Conservation (phyloP, 768 basidiomycete species). For the Suillus subluteus region DNA sequence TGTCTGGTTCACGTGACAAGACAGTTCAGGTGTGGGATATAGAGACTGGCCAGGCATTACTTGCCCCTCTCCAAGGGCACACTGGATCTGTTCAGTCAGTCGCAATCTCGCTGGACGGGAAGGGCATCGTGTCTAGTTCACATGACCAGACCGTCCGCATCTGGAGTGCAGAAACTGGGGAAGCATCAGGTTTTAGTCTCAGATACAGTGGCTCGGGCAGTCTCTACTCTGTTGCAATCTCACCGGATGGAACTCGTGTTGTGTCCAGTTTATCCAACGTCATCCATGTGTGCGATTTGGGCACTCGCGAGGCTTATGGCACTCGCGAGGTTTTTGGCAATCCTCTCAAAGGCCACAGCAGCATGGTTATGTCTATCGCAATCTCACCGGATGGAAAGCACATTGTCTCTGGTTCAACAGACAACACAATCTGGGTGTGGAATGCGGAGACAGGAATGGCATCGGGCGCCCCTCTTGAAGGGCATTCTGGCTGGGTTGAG, state of each 20-base stretch:
- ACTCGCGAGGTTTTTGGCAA: no score
- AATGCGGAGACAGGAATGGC: conserved; percentile 3
- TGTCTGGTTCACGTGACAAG: conserved; percentile 6
- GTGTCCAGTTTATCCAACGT: no score
- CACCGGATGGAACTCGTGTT: not conserved
- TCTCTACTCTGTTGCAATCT: not conserved
- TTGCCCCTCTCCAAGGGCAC: not conserved
- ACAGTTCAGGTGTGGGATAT: conserved; percentile 9
- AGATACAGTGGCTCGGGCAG: no score
- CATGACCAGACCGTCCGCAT: rapidly evolving
- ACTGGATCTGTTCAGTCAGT: not conserved
- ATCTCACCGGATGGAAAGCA: not conserved
- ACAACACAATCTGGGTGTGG: conserved; percentile 17
- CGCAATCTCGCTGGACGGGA: not conserved
- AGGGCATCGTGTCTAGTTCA: not conserved
- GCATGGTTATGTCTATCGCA: not conserved
- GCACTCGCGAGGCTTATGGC: not conserved
- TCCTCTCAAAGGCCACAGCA: no score
- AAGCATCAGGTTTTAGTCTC: not conserved
- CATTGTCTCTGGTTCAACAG: conserved; percentile 15
- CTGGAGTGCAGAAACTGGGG: not conserved
- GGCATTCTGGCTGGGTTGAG: no score
- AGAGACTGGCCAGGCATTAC: not conserved
- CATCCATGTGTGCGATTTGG: no score
- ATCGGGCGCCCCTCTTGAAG: no score